phyloP scores from a whole-genome alignment of 805 yeast species.

The Spathaspora boniae region DNA sequence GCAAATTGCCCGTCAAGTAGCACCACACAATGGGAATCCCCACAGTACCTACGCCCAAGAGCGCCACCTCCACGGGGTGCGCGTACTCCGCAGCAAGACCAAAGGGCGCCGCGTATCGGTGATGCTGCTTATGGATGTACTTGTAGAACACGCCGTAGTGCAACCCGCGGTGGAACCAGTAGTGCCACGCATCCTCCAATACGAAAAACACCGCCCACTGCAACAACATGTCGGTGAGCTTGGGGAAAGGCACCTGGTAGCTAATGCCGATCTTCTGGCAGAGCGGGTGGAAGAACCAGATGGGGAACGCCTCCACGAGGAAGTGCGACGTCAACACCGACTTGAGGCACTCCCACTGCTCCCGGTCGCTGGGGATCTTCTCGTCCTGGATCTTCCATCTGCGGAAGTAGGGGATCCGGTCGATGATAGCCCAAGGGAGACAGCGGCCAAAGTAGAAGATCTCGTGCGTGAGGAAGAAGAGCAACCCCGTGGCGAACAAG shows the following conservation, averaged over 20 bases:
- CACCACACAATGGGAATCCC: constrained; percentile 59
- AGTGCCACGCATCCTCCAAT: constrained; percentile 59
- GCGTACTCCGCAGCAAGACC: constrained; percentile 62
- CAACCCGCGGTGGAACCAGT: constrained; percentile 55
- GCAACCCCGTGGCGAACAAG: constrained; percentile 53
- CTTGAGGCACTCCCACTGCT: constrained; percentile 61
- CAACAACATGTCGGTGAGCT: constrained; percentile 33
- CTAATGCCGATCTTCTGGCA: constrained; percentile 47
- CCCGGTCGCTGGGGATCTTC: constrained; percentile 50
- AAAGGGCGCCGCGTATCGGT: constrained; percentile 59
- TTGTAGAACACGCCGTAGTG: constrained; percentile 56
- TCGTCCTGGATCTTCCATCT: constrained; percentile 53
- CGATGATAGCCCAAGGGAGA: constrained; percentile 56
- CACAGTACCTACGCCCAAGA: constrained; percentile 57
- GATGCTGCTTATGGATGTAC: constrained; percentile 59
- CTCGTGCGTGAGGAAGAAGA: constrained; percentile 54
- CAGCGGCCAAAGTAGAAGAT: constrained; percentile 57
- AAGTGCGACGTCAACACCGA: constrained; percentile 56
- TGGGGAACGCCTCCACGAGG: constrained; percentile 57
- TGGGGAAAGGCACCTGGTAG: constrained; percentile 53
- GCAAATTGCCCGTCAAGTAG: constrained; percentile 43
- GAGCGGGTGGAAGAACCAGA: constrained; percentile 61
- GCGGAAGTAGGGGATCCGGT: constrained; percentile 48
- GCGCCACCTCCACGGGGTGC: constrained; percentile 56
- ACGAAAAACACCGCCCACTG: constrained; percentile 51